Conservation (phyloP, 495 filamentous ascomycete species). For the Xylaria longipes region DNA sequence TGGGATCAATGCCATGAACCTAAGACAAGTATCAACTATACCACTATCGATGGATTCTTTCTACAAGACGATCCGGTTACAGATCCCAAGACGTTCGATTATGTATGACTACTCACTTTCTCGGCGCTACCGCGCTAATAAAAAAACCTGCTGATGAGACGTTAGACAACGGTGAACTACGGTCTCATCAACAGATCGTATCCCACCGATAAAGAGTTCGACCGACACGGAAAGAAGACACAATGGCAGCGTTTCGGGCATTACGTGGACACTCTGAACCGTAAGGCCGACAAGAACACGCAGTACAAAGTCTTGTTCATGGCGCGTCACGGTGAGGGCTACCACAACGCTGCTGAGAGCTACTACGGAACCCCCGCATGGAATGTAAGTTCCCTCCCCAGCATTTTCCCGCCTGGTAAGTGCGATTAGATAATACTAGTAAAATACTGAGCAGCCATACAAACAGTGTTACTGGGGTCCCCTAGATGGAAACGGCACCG, state of each 20-base stretch:
- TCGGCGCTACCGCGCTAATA: neutral
- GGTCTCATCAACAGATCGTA: constrained; percentile 69
- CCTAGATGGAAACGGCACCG: constrained; percentile 69
- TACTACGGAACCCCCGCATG: constrained; percentile 72
- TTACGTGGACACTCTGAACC: constrained; percentile 63
- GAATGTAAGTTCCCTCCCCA: constrained; percentile 57
- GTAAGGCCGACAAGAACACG: constrained; percentile 50
- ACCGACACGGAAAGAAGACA: constrained; percentile 49
- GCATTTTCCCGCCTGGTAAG: neutral
- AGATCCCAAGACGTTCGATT: constrained; percentile 69
- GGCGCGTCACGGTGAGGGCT: constrained; percentile 75
- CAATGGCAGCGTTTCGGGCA: constrained; percentile 72
- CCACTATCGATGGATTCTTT: constrained; percentile 72
- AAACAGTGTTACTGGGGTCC: constrained; percentile 76
- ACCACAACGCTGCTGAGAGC: constrained; percentile 68
- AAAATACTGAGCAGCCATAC: neutral
- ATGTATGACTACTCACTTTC: constrained; percentile 49
- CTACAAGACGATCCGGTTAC: constrained; percentile 71
- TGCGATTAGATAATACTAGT: neutral
- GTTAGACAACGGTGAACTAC: constrained; percentile 66
- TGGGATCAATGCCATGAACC: constrained; percentile 27
- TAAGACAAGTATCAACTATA: constrained; percentile 60
- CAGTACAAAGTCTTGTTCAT: constrained; percentile 72
- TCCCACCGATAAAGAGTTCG: constrained; percentile 50
- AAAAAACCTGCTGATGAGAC: neutral